phyloP scores from a whole-genome alignment of 2,329 filamentous ascomycete genomes.

The Colletotrichum sp. region DNA sequence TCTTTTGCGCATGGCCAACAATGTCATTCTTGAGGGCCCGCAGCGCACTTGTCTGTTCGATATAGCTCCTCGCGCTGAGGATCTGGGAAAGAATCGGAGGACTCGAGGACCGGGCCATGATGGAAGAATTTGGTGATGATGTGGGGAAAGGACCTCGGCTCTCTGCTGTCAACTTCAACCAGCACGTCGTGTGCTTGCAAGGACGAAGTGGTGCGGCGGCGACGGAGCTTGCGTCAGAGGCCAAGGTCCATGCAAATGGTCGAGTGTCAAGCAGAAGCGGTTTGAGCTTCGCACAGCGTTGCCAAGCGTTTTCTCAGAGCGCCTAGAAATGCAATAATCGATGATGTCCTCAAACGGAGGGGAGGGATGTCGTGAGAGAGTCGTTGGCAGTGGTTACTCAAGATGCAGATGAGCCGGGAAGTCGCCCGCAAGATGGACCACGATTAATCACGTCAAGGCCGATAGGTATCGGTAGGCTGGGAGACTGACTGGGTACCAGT shows the following conservation, averaged over 20 bases:
- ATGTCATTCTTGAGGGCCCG: conserved; percentile 85
- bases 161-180: conserved; percentile 6
- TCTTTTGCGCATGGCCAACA: conserved; percentile 85
- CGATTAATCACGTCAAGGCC: conserved; percentile 3
- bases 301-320: background rate
- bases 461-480: background rate
- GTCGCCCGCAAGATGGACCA: background rate
- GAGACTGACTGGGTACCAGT: background rate
- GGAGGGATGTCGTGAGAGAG: background rate
- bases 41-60: conserved; percentile 65
- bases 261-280: conserved; percentile 4
- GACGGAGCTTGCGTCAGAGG: conserved; percentile 18
- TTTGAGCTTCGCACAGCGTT: background rate
- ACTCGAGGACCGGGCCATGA: conserved; percentile 59
- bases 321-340: background rate
- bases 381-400: background rate
- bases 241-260: conserved; percentile 15
- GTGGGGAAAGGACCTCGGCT: background rate
- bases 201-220: background rate
- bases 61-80: conserved; percentile 53
- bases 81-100: conserved; percentile 63
- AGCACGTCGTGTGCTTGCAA: conserved; percentile 10
- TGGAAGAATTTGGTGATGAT: background rate
- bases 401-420: background rate
- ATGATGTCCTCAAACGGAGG: background rate